Evolutionary conservation across 1,284 basidiomycete genomes (phyloP), one percentile per base, ranked within the genome.

Genomic region (Cutaneotrichosporon dermatis): DNA sequence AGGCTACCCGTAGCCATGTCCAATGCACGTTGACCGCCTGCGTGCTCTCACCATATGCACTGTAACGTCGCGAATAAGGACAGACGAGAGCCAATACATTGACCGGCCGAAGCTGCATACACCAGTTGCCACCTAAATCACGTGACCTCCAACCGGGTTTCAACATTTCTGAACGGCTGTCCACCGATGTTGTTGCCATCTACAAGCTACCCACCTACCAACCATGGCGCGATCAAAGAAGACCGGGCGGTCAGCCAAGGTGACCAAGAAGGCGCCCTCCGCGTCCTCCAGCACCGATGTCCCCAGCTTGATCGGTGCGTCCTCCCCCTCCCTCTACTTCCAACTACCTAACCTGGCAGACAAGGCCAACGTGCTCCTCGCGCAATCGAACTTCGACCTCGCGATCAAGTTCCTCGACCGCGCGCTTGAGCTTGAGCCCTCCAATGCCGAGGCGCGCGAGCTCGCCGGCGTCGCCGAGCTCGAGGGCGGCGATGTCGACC

Each of bases 351-450:
- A 10, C 56, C 60, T n/a, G 1, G 8, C 49, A 77, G 76, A 76
- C 53, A 75, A 75, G 64, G 86, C 89, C 0, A 89, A 91, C 68
- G 80, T 83, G 16, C 79, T 93, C 53, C 83, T 94, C 65, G 83
- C 86, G 12, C 88, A 91, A 77, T 89, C 88, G 70, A 86, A 94
- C 74, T 93, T 91, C 73, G 85, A 88, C 52, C 84, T 92, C 37
- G 90, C 90, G 8, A 80, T 83, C 59, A 84, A 84, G 55, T 92
- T 93, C 72, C 81, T 86, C 48, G 79, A 82, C 54, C 84, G 89
- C 42, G 83, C 88, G 35, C 79, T 93, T 39, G 83, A 88, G 64
- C 80, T 85, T 42, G 84, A 88, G 57, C 82, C 86, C 5, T 76
- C 77, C 16, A 85, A 91, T 78, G 79, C 81, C 0, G 86, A 89